Evolutionary conservation across 257 asterid species (phyloP).

Genomic region (Marsdenia floribunda): DNA sequence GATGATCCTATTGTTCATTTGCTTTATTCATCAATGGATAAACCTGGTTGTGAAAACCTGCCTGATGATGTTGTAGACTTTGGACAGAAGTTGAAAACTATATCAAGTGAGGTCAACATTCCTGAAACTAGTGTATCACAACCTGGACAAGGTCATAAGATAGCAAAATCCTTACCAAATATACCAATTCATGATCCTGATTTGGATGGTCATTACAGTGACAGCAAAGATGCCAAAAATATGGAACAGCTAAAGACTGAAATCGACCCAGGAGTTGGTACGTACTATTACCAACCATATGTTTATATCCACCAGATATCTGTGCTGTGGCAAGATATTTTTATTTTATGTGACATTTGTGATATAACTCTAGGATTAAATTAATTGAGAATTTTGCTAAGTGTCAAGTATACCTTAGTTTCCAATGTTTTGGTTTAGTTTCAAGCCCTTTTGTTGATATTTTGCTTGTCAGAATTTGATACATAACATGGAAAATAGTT

Average conservation of each 20-base stretch:
- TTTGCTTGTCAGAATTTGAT: background rate
- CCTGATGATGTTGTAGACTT: constrained; percentile 23
- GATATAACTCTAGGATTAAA: background rate
- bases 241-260: constrained; percentile 29
- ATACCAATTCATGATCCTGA: constrained; percentile 29
- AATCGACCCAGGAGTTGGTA: constrained; percentile 42
- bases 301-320: background rate
- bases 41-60: constrained; percentile 30
- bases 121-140: constrained; percentile 27
- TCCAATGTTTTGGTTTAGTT: background rate
- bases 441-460: background rate
- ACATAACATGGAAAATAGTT: constrained; percentile 3
- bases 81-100: constrained; percentile 32
- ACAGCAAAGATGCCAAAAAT: constrained; percentile 20
- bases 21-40: constrained; percentile 27
- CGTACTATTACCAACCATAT: constrained; percentile 12
- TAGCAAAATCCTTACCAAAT: constrained; percentile 63
- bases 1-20: constrained; percentile 18
- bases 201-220: constrained; percentile 22
- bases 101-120: constrained; percentile 45
- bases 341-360: constrained; percentile 11
- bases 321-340: background rate
- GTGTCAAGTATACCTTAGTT: background rate
- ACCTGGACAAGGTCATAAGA: constrained; percentile 30
- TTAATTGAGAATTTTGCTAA: background rate